phyloP scores from a whole-genome alignment of 345 rosid genomes.

The Eucalyptus pauciflora region DNA sequence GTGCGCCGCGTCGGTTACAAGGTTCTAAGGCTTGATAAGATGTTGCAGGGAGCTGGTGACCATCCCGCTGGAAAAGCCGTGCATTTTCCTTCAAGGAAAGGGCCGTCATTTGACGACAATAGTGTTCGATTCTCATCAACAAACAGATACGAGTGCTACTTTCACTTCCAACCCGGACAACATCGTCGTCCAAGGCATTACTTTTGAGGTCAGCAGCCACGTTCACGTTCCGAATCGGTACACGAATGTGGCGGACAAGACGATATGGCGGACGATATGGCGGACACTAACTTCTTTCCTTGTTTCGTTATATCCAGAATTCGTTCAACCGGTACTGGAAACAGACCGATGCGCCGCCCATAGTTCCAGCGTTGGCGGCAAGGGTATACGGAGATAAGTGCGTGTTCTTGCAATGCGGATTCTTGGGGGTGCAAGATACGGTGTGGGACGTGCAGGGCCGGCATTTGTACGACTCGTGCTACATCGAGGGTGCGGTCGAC shows the following conservation, averaged over 20 bases:
- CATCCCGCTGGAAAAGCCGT: slow-evolving; percentile 20
- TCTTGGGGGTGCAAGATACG: slow-evolving; percentile 52
- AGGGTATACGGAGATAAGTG: slow-evolving; percentile 37
- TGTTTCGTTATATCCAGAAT: slow-evolving; percentile 13
- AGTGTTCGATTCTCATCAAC: slow-evolving; percentile 6
- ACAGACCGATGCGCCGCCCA: neutral
- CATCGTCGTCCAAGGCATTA: slow-evolving; percentile 20
- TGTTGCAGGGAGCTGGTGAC: slow-evolving; percentile 25
- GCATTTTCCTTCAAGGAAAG: slow-evolving; percentile 26
- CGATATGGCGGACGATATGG: neutral
- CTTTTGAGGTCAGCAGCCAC: slow-evolving; percentile 22
- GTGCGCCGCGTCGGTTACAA: neutral
- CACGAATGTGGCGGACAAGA: neutral
- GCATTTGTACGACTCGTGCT: slow-evolving; percentile 34
- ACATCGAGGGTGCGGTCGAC: slow-evolving; percentile 46
- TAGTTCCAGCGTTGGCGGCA: slow-evolving; percentile 32
- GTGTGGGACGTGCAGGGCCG: slow-evolving; percentile 42
- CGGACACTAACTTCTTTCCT: neutral
- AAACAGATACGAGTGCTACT: slow-evolving; percentile 28
- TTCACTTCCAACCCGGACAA: slow-evolving; percentile 21
- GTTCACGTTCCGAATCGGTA: neutral
- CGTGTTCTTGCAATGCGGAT: slow-evolving; percentile 27
- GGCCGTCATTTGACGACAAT: slow-evolving; percentile 13
- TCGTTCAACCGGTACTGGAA: slow-evolving; percentile 9
- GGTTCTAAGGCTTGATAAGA: neutral